These are phyloP conservation scores for Blastobotrys persicus DNA, from an alignment of 1,139 yeast species.

Conservation along the genomic window DNA sequence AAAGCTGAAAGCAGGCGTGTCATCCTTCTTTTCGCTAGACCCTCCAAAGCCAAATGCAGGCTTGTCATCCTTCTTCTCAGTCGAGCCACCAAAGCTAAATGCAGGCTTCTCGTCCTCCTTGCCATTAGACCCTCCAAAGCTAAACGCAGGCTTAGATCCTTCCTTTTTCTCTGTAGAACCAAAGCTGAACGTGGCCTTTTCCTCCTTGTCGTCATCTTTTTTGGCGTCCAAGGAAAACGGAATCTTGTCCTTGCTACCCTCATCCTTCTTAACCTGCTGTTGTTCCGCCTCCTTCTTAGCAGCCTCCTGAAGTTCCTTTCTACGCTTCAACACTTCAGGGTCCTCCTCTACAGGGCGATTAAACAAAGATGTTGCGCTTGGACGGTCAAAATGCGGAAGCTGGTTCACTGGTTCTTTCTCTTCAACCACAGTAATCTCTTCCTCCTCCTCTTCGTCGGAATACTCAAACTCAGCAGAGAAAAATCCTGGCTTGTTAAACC, in stretches of 20 bases:
- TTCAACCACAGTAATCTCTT: constrained; percentile 3
- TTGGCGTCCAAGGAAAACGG: constrained; percentile 12
- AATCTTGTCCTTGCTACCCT: constrained; percentile 9
- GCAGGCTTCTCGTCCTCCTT: constrained; percentile 5
- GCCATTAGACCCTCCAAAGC: constrained; percentile 1
- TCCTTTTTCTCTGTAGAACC: constrained; percentile 1
- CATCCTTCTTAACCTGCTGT: constrained; percentile 10
- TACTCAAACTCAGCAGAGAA: constrained; percentile 33
- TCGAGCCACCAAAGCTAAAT: constrained; percentile 16
- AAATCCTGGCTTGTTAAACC: constrained; percentile 31
- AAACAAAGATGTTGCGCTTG: neutral
- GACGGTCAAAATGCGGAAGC: neutral
- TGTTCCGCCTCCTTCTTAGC: constrained; percentile 3
- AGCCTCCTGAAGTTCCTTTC: constrained; percentile 14
- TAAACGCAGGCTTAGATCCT: neutral
- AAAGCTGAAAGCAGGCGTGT: constrained; percentile 25
- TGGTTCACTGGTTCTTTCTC: constrained; percentile 4
- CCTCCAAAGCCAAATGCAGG: constrained; percentile 34
- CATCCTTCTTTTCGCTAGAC: constrained; percentile 16
- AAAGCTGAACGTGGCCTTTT: neutral
- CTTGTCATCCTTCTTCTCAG: constrained; percentile 24
- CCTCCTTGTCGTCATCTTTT: neutral
- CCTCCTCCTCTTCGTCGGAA: constrained; percentile 28
- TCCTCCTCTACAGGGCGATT: constrained; percentile 12
- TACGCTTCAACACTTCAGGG: constrained; percentile 13